A percentile compares a stretch with the other conserved stretches of the same genome.
phyloP scores from a whole-genome alignment of 228 moss, liverwort and hornwort genomes.

The Sphagnum magellanicum region DNA sequence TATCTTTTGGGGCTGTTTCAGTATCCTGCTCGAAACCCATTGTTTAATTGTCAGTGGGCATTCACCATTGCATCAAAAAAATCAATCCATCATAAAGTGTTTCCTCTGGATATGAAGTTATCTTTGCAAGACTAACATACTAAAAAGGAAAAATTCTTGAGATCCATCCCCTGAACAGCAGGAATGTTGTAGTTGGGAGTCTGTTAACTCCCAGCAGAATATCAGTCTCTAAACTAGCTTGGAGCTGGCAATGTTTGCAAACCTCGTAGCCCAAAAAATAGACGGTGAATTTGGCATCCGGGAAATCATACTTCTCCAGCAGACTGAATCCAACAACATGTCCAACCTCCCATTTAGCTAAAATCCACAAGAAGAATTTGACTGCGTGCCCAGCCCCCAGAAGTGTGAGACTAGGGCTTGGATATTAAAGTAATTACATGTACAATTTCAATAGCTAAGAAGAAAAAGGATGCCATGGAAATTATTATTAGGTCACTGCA shows the following conservation, averaged over 20 bases:
- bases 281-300: constrained; percentile 78
- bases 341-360: not conserved
- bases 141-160: no score
- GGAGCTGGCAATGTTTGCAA: no score
- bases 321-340: constrained; percentile 34
- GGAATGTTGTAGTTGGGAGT: no score
- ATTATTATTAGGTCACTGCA: not conserved
- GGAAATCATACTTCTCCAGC: constrained; percentile 58
- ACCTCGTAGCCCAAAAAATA: constrained; percentile 87
- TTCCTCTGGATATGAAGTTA: no score
- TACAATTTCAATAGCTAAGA: not conserved
- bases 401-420: not conserved
- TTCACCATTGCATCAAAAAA: no score
- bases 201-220: no score
- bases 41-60: no score
- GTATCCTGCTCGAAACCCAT: constrained; percentile 28
- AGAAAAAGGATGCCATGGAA: not conserved
- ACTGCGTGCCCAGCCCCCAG: not conserved
- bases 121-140: no score
- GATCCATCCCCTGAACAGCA: no score
- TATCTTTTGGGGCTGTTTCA: constrained; percentile 37
- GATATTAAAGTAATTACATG: not conserved
- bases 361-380: not conserved
- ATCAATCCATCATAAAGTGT: no score
- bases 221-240: no score